Evolutionary conservation across 257 asterid species (phyloP), one percentile per base, ranked within the genome.

Genomic region (Haberlea rhodopensis): DNA sequence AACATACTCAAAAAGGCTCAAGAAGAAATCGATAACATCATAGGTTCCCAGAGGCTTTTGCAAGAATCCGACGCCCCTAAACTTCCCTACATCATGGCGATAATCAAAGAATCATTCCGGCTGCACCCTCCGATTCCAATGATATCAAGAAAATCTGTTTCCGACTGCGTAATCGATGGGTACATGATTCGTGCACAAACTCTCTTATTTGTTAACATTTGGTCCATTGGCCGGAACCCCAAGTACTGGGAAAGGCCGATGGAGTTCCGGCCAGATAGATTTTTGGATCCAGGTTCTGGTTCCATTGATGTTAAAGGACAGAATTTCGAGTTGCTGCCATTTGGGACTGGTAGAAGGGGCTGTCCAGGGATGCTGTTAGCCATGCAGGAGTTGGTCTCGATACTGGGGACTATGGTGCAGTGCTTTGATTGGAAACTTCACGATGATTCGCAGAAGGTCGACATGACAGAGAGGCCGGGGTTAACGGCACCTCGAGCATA

Each of bases 81-180:
- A 19, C 76, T 83, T 0, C 89, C 89, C 6, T 81, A 81, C 76
- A 82, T 86, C 13, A 79, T 75, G 9, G 91, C 89, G 4, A 61
- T 82, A 21, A 63, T 87, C 3, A 87, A 84, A 21, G 86, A 84
- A 70, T 71, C 91, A 0, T 75, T 84, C 60, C 80, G 95, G 0
- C 82, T 84, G 31, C 95, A 82, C 65, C 91, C 91, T 6, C 83
- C 89, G 3, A 70, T 84, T 32, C 87, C 95, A 2, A 69, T 84
- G 83, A 61, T 87, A 19, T 6, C 76, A 0, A 57, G 95, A 45
- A 78, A 76, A 40, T 77, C 95, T 1, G 8, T 48, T 6, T 32
- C 76, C 24, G 89, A 84, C 6, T 64, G 78, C 48, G 75, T n/a
- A 7, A 29, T 84, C 37, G 25, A 28, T n/a, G 89, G 87, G 2